Percentiles rank a stretch among this genome's conserved stretches.
phyloP scores from a whole-genome alignment of 108 stramenopile species.

The Cyclotella atomus region DNA sequence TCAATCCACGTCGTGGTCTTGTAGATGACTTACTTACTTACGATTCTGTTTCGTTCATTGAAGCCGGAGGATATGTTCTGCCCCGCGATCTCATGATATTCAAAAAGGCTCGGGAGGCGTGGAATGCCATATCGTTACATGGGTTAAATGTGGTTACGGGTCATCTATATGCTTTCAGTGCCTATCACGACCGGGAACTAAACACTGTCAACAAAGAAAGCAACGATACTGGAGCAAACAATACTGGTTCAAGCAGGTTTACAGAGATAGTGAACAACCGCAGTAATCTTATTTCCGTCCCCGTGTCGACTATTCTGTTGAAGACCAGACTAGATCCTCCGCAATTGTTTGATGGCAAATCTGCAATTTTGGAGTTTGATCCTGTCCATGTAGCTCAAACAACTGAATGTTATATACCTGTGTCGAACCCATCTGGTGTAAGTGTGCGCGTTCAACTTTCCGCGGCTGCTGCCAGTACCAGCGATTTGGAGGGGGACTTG shows the following conservation, averaged over 20 bases:
- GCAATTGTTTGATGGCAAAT: constrained; percentile 43
- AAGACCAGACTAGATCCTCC: constrained; percentile 60
- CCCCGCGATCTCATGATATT: constrained; percentile 14
- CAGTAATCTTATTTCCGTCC: constrained; percentile 20
- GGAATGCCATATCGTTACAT: constrained; percentile 24
- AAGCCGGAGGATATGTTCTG: constrained; percentile 1
- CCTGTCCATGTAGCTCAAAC: constrained; percentile 61
- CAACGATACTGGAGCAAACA: neutral
- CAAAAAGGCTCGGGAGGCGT: constrained; percentile 24
- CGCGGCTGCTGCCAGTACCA: constrained; percentile 30
- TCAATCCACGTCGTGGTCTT: neutral
- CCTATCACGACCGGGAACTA: constrained; percentile 1
- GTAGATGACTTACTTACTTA: neutral
- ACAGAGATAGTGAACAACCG: neutral
- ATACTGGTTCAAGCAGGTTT: constrained; percentile 1
- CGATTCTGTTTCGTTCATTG: neutral
- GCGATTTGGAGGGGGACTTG: constrained; percentile 16
- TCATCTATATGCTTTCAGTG: constrained; percentile 33
- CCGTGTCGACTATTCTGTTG: constrained; percentile 58
- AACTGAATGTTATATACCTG: constrained; percentile 35
- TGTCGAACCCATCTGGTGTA: constrained; percentile 73
- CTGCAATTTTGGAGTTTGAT: constrained; percentile 58
- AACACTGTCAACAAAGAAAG: neutral
- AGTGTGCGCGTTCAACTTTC: constrained; percentile 70
- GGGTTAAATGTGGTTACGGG: constrained; percentile 44